A percentile compares a stretch with the other conserved stretches of the same genome.
Conservation (phyloP, 495 filamentous ascomycete species). For the Aspergillus sparsus region DNA sequence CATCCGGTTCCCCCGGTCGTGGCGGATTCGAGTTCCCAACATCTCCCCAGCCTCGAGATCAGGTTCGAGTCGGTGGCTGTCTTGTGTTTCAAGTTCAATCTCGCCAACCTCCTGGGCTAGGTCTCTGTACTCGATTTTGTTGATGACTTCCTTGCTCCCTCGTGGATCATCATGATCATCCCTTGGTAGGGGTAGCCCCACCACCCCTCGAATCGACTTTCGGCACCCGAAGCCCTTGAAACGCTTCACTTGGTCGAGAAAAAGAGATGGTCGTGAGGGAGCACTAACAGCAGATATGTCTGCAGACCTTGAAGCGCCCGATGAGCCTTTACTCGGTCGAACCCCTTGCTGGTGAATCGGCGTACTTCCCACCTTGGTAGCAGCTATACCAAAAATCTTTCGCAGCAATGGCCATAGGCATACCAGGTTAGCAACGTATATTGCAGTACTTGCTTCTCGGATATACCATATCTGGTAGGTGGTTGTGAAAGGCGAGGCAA, state of each 20-base stretch:
- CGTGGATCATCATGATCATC: neutral
- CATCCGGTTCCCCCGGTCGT: neutral
- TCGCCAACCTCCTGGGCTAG: neutral
- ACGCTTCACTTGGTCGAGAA: conserved; percentile 20
- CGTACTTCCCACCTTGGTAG: conserved; percentile 37
- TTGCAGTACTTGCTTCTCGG: conserved; percentile 62
- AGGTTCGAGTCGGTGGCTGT: neutral
- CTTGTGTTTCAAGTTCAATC: neutral
- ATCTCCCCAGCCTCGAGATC: conserved; percentile 13
- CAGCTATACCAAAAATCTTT: conserved; percentile 48
- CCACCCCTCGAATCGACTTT: conserved; percentile 1
- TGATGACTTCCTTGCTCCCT: conserved; percentile 9
- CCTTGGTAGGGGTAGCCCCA: neutral
- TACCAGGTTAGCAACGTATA: conserved; percentile 65
- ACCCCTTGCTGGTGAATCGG: conserved; percentile 24
- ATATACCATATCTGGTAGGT: conserved; percentile 63
- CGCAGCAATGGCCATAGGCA: conserved; percentile 61
- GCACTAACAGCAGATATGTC: conserved; percentile 14
- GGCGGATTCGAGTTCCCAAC: neutral
- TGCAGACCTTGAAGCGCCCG: conserved; percentile 17
- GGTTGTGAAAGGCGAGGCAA: conserved; percentile 52
- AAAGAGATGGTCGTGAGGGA: conserved; percentile 27
- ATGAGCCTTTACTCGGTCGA: conserved; percentile 21
- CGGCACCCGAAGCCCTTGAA: conserved; percentile 5
- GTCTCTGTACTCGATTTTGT: neutral